phyloP scores from a whole-genome alignment of 2,329 filamentous ascomycete species.

The Hypoxylon sp. region DNA sequence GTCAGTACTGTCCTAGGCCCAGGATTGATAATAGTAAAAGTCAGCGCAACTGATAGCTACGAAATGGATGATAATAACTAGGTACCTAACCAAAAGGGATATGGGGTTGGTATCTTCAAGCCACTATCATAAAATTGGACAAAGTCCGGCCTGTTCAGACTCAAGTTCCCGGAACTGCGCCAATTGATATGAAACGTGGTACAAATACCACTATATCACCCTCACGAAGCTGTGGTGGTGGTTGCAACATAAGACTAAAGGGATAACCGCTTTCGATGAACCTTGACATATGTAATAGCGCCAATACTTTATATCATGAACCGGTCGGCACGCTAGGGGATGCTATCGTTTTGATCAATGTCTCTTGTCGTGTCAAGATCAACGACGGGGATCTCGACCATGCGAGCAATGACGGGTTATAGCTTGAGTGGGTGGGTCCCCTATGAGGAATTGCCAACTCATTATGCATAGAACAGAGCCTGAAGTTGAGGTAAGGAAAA shows the following conservation, averaged over 20 bases:
- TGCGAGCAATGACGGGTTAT: conserved; percentile 48
- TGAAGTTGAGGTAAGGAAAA: conserved; percentile 52
- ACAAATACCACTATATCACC: conserved; percentile 26
- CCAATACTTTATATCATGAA: conserved; percentile 27
- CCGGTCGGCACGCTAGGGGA: conserved; percentile 18
- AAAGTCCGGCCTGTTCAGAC: conserved; percentile 26
- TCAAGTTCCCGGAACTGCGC: conserved; percentile 24
- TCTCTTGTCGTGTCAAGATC: conserved; percentile 40
- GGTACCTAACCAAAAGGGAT: conserved; percentile 7
- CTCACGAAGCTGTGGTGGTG: conserved; percentile 25
- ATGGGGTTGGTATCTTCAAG: conserved; percentile 15
- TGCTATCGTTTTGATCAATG: conserved; percentile 21
- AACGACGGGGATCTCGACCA: conserved; percentile 36
- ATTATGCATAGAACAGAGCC: conserved; percentile 55
- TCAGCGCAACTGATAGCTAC: conserved; percentile 4
- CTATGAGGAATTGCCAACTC: conserved; percentile 56
- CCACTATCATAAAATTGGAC: conserved; percentile 24
- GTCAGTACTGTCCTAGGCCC: not conserved
- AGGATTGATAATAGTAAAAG: conserved; percentile 13
- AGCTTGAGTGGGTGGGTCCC: conserved; percentile 51
- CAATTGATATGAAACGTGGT: conserved; percentile 38
- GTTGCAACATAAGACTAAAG: conserved; percentile 30
- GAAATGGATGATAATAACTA: not conserved
- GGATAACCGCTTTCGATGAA: conserved; percentile 20
- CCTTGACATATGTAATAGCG: conserved; percentile 35